Conservation (phyloP, 1,139 yeast genomes). For the Diutina siamensis region DNA sequence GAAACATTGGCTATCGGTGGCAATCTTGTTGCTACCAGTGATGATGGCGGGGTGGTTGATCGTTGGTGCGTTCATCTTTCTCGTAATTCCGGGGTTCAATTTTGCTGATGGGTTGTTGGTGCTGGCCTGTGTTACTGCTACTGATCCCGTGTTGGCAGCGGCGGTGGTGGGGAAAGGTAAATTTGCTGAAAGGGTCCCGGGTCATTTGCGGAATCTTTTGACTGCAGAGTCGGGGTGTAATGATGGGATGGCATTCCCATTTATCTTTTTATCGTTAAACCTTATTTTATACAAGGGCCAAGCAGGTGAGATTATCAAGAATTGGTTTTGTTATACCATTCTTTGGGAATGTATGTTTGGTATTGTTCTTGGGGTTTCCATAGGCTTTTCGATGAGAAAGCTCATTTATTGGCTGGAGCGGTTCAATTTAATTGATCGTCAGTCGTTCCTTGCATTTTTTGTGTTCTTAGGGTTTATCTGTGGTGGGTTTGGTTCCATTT, state of each 20-base stretch:
- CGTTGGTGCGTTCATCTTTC: slow-evolving; percentile 79
- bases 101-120: slow-evolving; percentile 72
- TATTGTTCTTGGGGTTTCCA: slow-evolving; percentile 56
- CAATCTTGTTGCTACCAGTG: slow-evolving; percentile 71
- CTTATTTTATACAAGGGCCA: slow-evolving; percentile 58
- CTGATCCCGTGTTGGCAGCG: slow-evolving; percentile 95
- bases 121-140: slow-evolving; percentile 92
- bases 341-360: slow-evolving; percentile 87
- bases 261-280: slow-evolving; percentile 65
- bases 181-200: slow-evolving; percentile 95
- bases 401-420: slow-evolving; percentile 71
- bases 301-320: slow-evolving; percentile 59
- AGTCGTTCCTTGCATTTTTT: slow-evolving; percentile 85
- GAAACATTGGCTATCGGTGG: slow-evolving; percentile 80
- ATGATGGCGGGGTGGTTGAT: slow-evolving; percentile 93
- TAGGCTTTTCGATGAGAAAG: slow-evolving; percentile 71
- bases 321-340: slow-evolving; percentile 75
- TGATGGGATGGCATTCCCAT: slow-evolving; percentile 98
- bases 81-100: slow-evolving; percentile 67
- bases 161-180: slow-evolving; percentile 98
- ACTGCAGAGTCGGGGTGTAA: slow-evolving; percentile 96
- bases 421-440: slow-evolving; percentile 73
- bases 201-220: slow-evolving; percentile 79
- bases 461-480: slow-evolving; percentile 76
- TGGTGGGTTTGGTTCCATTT: slow-evolving; percentile 86